phyloP scores from a whole-genome alignment of 164 flowering plant genomes.

The Amborella trichopoda region DNA sequence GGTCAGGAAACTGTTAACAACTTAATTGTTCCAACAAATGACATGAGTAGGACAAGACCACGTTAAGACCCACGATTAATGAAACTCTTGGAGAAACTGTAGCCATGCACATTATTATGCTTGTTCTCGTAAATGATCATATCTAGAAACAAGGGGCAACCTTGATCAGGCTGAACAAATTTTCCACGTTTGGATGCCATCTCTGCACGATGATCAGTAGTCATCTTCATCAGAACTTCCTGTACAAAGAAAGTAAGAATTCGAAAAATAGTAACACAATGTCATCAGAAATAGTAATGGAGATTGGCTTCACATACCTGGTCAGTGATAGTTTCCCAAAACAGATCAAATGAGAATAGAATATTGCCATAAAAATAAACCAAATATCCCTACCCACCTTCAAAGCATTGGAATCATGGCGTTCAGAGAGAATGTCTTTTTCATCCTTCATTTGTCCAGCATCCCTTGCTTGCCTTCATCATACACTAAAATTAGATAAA shows the following conservation, averaged over 20 bases:
- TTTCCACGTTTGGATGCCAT: constrained; percentile 73
- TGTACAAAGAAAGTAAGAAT: constrained; percentile 9
- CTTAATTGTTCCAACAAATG: no score
- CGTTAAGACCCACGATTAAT: no score
- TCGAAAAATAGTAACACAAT: not conserved
- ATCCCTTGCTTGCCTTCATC: constrained; percentile 13
- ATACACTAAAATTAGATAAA: not conserved
- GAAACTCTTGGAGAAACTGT: no score
- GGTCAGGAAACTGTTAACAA: no score
- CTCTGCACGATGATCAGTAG: constrained; percentile 75
- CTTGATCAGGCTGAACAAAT: constrained; percentile 33
- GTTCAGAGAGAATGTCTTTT: constrained; percentile 54
- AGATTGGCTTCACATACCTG: not conserved
- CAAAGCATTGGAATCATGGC: constrained; percentile 62
- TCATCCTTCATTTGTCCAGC: constrained; percentile 26
- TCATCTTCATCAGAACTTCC: constrained; percentile 81
- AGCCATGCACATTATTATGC: no score
- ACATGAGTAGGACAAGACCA: no score
- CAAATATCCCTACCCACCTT: constrained; percentile 33
- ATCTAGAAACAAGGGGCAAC: constrained; percentile 17
- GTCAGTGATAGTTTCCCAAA: not conserved
- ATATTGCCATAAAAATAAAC: not conserved
- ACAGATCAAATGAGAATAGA: constrained; percentile 1
- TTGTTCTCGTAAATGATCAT: no score
- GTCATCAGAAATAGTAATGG: not conserved